A percentile compares a stretch with the other conserved stretches of the same genome.
Conservation (phyloP, 1,284 basidiomycete species). For the Cryptococcus amylolentus region DNA sequence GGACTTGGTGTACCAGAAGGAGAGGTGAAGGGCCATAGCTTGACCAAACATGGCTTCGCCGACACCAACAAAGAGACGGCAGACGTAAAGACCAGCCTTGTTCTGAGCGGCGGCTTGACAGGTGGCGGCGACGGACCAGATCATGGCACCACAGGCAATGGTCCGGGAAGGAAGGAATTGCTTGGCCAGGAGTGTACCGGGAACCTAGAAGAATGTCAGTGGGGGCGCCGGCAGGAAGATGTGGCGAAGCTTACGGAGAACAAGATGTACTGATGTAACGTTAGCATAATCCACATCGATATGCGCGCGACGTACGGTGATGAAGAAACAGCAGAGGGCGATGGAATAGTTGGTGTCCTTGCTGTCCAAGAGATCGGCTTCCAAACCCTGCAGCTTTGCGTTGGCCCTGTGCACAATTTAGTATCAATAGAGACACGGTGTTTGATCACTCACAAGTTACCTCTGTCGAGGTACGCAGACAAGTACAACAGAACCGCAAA, state of each 20-base stretch:
- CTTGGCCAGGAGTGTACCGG: constrained; percentile 43
- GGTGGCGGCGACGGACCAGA: constrained; percentile 50
- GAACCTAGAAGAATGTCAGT: constrained; percentile 22
- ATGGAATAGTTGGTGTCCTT: constrained; percentile 47
- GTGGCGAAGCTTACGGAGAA: constrained; percentile 40
- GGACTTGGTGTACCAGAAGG: constrained; percentile 48
- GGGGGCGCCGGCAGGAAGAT: neutral
- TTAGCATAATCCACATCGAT: neutral
- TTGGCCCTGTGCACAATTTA: constrained; percentile 26
- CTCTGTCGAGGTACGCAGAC: constrained; percentile 50
- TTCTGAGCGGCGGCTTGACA: constrained; percentile 45
- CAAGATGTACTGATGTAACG: constrained; percentile 35
- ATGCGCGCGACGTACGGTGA: constrained; percentile 23
- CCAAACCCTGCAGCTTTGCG: constrained; percentile 45
- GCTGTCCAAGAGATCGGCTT: constrained; percentile 36
- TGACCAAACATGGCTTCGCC: constrained; percentile 48
- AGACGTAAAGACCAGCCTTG: constrained; percentile 45
- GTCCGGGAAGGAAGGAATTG: constrained; percentile 43
- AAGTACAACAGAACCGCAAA: constrained; percentile 40
- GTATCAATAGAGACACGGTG: neutral
- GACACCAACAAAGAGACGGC: constrained; percentile 49
- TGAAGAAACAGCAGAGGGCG: constrained; percentile 47
- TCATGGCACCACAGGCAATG: constrained; percentile 48
- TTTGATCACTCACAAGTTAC: constrained; percentile 33
- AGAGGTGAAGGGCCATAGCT: constrained; percentile 42